Evolutionary conservation across 2,329 filamentous ascomycete species (phyloP), one percentile per base, ranked within the genome.

Genomic region (Dichotomopilus funicola): DNA sequence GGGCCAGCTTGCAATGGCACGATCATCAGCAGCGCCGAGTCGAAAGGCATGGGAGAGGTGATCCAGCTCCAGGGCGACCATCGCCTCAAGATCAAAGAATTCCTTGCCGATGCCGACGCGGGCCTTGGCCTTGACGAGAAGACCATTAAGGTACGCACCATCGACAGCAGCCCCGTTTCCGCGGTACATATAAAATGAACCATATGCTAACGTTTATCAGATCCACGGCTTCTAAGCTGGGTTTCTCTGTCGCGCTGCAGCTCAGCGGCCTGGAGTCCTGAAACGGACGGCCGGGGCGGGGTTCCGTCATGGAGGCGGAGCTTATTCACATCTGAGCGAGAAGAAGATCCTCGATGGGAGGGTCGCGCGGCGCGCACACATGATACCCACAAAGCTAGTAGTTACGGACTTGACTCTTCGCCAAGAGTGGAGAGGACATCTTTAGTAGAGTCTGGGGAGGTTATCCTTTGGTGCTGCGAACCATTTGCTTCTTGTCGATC

Each of bases 1-100:
- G 4, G 9, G 10, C 11, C 54, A 89, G 92, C 94, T 76, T 97
- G 92, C 89, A 97, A 99, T 96, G 94, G 94, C 83, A 97, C 91
- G 78, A 95, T 97, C 75, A 91, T 97, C 76, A 85, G 85, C 72
- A 92, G 97, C 77, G 61, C 59, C 55, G 64, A 66, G 53, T 65
- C 63, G 57, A 83, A 82, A 67, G 91, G 95, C 78, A 96, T 96
- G 89, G 92, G 92, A 73, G 91, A 97, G 82, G 92, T 97, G 82
- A 96, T 99, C 72, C 94, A 99, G 82, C 88, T 99, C 71, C 94
- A 99, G 78, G 94, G 94, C 70, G 94, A 99, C 75, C 94, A 99
- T 82, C 92, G 94, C 78, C 95, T 95, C 79, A 91, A 96, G 84
- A 89, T 96, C 73, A 89, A 95, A 75, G 91, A 96, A 72, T 99